Evolutionary conservation across 2,329 filamentous ascomycete species (phyloP), one percentile per base, ranked within the genome.

Genomic region (Rutstroemia sp.): DNA sequence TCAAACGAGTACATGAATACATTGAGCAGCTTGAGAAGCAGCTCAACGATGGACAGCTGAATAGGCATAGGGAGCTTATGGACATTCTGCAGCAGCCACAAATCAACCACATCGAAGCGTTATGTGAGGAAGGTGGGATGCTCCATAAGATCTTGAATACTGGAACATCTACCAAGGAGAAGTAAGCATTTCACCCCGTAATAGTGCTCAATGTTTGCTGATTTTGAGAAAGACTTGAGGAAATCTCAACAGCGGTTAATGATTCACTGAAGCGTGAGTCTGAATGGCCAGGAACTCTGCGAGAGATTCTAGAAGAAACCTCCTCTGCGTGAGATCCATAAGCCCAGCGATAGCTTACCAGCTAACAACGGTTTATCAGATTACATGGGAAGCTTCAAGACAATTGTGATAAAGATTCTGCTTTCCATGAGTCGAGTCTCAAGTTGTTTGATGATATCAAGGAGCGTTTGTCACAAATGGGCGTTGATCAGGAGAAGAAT

Each of bases 101-200:
- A 19, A 18, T 8, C 2, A 58, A 58, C 4, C 51, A 63, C 5
- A 21, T 58, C 18, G 41, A 60, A 27, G 57, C 65, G 18, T 49
- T 68, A 19, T 50, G 34, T 2, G 59, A 62, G 42, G 60, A 66
- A n/a, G 59, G 61, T 21, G 60, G 64, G 1, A 27, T 61, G 8
- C 47, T 69, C 3, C 49, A 56, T 3, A 62, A 51, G 10, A 54
- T 68, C 14, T 25, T 66, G 4, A 48, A 47, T 10, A 59, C 53
- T 18, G 58, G 51, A 19, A 56, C 49, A 27, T 19, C 21, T 38
- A 62, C 58, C 30, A 70, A 55, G 64, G 62, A 19, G 63, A 69
- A 61, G 71, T 70, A 44, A 66, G 66, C 18, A 52, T 63, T 16
- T 53, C 61, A n/a, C 57, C 66, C 64, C 44, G 16, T 27, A 23